Percentiles rank a stretch among this genome's conserved stretches.
These are phyloP conservation scores for Citropsis articulata DNA, from an alignment of 345 rosid genomes.

Conservation along the genomic window DNA sequence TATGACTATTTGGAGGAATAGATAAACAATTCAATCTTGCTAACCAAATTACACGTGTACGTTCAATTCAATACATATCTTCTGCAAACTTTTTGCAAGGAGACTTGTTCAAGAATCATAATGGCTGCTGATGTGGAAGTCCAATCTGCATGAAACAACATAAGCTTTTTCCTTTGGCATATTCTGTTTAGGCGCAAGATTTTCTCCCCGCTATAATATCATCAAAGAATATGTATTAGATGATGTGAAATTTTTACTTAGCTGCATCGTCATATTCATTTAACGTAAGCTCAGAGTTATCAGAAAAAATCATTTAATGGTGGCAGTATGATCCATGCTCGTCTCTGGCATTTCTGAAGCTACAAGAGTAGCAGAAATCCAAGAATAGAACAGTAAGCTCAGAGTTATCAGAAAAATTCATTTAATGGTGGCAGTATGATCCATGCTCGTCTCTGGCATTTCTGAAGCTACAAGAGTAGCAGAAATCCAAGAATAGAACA, in stretches of 20 bases:
- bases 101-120: background rate
- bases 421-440: conserved; percentile 4
- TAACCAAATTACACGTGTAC: background rate
- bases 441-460: background rate
- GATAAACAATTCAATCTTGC: background rate
- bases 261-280: background rate
- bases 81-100: background rate
- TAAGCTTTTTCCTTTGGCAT: background rate
- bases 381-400: too few species aligned
- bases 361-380: conserved; percentile 3
- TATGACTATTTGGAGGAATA: background rate
- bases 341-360: background rate
- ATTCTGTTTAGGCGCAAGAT: background rate
- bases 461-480: background rate
- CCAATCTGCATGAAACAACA: background rate
- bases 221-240: too few species aligned
- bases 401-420: background rate
- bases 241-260: background rate
- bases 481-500: background rate
- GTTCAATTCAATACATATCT: background rate
- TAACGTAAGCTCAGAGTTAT: background rate
- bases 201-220: background rate
- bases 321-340: background rate
- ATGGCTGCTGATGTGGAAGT: conserved; percentile 5
- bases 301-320: conserved; percentile 2